Percentiles rank a stretch among this genome's conserved stretches.
phyloP scores from a whole-genome alignment of 2,329 filamentous ascomycete genomes.

The Fusarium dlaminii region DNA sequence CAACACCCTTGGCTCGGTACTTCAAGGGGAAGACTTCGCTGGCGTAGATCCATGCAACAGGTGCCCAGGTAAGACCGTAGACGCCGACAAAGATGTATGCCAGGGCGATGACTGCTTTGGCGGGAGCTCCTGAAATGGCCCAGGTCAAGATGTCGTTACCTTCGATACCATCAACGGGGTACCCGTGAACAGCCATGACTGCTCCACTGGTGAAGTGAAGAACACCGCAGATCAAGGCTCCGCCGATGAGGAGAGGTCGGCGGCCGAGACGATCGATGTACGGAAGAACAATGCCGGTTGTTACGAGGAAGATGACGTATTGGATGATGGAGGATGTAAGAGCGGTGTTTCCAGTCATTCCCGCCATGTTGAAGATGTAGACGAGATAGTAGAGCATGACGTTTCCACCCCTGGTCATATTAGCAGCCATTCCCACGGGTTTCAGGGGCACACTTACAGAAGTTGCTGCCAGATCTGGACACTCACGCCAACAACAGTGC shows the following conservation, averaged over 20 bases:
- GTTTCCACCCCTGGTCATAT: constrained; percentile 55
- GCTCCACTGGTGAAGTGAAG: constrained; percentile 60
- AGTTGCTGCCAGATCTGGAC: constrained; percentile 66
- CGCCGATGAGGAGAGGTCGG: constrained; percentile 56
- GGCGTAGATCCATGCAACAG: constrained; percentile 64
- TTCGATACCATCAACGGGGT: constrained; percentile 54
- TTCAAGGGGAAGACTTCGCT: constrained; percentile 63
- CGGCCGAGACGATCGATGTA: constrained; percentile 61
- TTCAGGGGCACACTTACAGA: constrained; percentile 39
- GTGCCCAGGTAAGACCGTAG: constrained; percentile 56
- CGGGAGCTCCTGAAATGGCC: constrained; percentile 55
- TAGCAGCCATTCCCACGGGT: not conserved
- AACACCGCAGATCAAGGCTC: constrained; percentile 56
- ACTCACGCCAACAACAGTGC: constrained; percentile 60
- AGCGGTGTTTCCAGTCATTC: constrained; percentile 53
- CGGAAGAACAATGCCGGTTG: constrained; percentile 59
- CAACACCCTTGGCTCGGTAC: constrained; percentile 63
- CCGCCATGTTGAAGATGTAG: constrained; percentile 70
- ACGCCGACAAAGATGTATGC: constrained; percentile 58
- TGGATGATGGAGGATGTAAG: constrained; percentile 63
- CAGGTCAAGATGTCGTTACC: constrained; percentile 59
- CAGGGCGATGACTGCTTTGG: constrained; percentile 61
- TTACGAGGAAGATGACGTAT: constrained; percentile 65
- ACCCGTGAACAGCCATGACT: constrained; percentile 60
- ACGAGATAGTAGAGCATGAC: constrained; percentile 69